Conservation (phyloP, 495 filamentous ascomycete genomes). For the Tuber borchii region DNA sequence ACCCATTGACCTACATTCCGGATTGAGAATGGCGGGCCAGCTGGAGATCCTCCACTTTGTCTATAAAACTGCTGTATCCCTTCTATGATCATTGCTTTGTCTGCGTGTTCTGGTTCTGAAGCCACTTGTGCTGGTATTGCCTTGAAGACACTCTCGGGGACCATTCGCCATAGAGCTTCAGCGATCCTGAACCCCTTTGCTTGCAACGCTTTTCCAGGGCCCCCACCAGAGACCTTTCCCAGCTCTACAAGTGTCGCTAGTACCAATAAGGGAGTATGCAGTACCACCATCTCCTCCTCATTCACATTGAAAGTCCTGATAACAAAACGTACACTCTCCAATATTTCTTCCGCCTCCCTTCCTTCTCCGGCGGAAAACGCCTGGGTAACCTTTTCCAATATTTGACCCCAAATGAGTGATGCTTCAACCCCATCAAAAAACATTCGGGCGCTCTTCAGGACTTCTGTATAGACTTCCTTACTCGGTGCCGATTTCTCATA, state of each 20-base stretch:
- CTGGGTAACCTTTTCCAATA: conserved; percentile 54
- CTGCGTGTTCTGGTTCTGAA: conserved; percentile 18
- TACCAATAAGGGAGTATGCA: conserved; percentile 72
- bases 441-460: conserved; percentile 80
- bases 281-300: conserved; percentile 88
- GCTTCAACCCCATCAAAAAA: conserved; percentile 98
- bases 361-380: conserved; percentile 51
- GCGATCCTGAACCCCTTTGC: conserved; percentile 51
- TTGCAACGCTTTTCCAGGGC: conserved; percentile 16
- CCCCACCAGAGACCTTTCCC: conserved; percentile 42
- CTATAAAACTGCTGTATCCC: conserved; percentile 61
- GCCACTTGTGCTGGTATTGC: conserved; percentile 32
- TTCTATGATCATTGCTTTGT: conserved; percentile 49
- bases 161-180: conserved; percentile 54
- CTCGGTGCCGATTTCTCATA: conserved; percentile 57
- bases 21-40: conserved; percentile 25
- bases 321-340: conserved; percentile 74
- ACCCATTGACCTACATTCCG: conserved; percentile 29
- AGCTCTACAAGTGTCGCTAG: conserved; percentile 62
- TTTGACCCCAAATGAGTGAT: conserved; percentile 80
- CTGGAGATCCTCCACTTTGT: conserved; percentile 8
- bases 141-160: conserved; percentile 65
- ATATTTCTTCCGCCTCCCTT: conserved; percentile 48
- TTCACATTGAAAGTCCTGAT: conserved; percentile 82
- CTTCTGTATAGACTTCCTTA: conserved; percentile 71